Evolutionary conservation across 202 grass and related monocot genomes (phyloP), one percentile per base, ranked within the genome.

Genomic region (Miscanthus sacchariflorus): DNA sequence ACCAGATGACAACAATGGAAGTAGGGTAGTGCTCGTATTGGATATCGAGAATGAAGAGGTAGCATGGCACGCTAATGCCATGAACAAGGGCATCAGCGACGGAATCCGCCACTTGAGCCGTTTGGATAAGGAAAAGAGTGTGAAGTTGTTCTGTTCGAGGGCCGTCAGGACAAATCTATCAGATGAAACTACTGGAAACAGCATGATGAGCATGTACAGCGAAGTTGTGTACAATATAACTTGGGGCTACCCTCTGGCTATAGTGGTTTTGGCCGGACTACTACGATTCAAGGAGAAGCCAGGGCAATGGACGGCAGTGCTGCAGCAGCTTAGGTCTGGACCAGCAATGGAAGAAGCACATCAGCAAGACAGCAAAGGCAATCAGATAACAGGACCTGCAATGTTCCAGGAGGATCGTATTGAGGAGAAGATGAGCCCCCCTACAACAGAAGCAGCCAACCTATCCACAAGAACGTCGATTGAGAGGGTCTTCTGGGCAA

Each of bases 401-500:
- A 19, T 56, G 17, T 56, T 56, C 52, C 52, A 63, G 58, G 58
- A 63, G 1, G 8, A 23, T 24, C 0, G n/a, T 64, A 25, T 25
- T 2, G 61, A 64, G 61, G 23, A 25, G 61, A 64, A 12, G 61
- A 64, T 64, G 61, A 64, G 61, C 61, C 23, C 23, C 58, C 10
- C 61, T 12, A 64, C 61, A 64, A 64, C 61, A 25, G 9, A 64
- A 64, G 61, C 9, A 64, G 61, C 61, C 61, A 64, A 12, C 3
- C n/a, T 67, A 12, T 67, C 64, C 64, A 67, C 64, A 67, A 67
- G 64, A 67, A 67, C 64, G 25, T 28, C 38, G 38, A 72, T 72
- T 43, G 70, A 72, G 70, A 72, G 70, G 38, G 70, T 45, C 35
- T 85, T 92, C 35, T 87, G 77, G 45, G 76, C 67, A 65, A 92